These are phyloP conservation scores for Starmerella riodocensis DNA, from an alignment of 805 yeast species.

Conservation along the genomic window DNA sequence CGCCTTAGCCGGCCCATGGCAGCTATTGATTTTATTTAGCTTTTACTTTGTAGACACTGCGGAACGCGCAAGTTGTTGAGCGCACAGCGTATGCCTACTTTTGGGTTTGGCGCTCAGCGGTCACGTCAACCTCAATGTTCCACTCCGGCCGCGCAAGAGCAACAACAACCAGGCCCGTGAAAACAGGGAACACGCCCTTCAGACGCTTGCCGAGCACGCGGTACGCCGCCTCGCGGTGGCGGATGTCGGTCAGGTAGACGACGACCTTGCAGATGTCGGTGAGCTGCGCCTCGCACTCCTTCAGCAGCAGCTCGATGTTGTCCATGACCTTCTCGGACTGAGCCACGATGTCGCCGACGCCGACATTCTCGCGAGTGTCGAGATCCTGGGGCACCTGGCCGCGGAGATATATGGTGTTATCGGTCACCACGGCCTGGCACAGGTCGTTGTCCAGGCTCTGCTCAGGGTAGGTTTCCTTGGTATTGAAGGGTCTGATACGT, in stretches of 20 bases:
- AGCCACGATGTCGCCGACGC: slow-evolving; percentile 17
- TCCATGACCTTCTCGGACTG: slow-evolving; percentile 19
- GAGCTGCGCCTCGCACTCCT: slow-evolving; percentile 14
- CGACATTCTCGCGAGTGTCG: slow-evolving; percentile 18
- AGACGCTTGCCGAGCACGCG: slow-evolving; percentile 15
- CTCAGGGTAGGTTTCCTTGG: slow-evolving; percentile 18
- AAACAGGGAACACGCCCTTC: slow-evolving; percentile 19
- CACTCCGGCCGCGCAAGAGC: slow-evolving; percentile 19
- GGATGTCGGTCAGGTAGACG: slow-evolving; percentile 18
- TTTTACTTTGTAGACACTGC: too few relatives aligned
- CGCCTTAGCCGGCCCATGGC: too few relatives aligned
- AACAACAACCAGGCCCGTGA: slow-evolving; percentile 19
- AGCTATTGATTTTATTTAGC: too few relatives aligned
- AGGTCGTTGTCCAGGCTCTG: slow-evolving; percentile 18
- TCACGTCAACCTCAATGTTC: slow-evolving; percentile 19
- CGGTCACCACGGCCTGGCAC: slow-evolving; percentile 19
- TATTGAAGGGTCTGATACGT: slow-evolving; percentile 18
- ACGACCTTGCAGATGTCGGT: slow-evolving; percentile 18
- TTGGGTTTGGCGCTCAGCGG: slow-evolving; percentile 13
- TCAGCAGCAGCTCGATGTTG: slow-evolving; percentile 16
- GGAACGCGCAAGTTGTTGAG: too few relatives aligned
- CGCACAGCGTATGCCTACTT: too few relatives aligned
- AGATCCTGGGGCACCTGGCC: slow-evolving; percentile 20
- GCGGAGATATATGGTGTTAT: slow-evolving; percentile 17
- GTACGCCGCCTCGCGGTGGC: slow-evolving; percentile 17